These are phyloP conservation scores for Suillus paluster DNA, from an alignment of 768 basidiomycete genomes.

Conservation along the genomic window DNA sequence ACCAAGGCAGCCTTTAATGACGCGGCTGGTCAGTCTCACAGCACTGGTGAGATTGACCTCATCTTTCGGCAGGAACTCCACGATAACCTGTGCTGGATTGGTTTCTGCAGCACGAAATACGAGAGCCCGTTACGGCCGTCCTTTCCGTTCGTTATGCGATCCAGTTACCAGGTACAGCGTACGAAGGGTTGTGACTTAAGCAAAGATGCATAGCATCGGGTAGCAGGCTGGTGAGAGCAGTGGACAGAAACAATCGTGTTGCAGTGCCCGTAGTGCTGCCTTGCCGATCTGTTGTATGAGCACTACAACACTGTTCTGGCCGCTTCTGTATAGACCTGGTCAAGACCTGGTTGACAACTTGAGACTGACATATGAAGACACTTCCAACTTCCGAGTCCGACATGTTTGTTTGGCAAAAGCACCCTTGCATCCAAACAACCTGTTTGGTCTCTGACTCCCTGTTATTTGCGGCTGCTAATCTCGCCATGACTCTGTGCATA, in stretches of 20 bases:
- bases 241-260: background rate
- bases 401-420: slow-evolving; percentile 14
- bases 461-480: too few relatives aligned
- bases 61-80: slow-evolving; percentile 80
- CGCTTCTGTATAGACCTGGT: background rate
- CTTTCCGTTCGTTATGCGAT: slow-evolving; percentile 64
- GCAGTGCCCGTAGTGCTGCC: background rate
- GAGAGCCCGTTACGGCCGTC: slow-evolving; percentile 65
- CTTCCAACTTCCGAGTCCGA: background rate
- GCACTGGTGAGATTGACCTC: slow-evolving; percentile 79
- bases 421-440: slow-evolving; percentile 10
- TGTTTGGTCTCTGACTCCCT: too few relatives aligned
- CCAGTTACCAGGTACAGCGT: slow-evolving; percentile 75
- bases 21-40: too few relatives aligned
- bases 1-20: too few relatives aligned
- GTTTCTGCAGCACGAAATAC: slow-evolving; percentile 69
- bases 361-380: background rate
- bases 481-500: background rate
- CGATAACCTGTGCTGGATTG: slow-evolving; percentile 56
- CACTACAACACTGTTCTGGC: slow-evolving; percentile 19
- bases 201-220: slow-evolving; percentile 70
- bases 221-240: background rate
- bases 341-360: background rate
- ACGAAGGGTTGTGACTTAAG: slow-evolving; percentile 67
- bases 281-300: background rate